These are phyloP conservation scores for Starmerella lactis-condensi DNA, from an alignment of 805 yeast genomes.

Conservation along the genomic window DNA sequence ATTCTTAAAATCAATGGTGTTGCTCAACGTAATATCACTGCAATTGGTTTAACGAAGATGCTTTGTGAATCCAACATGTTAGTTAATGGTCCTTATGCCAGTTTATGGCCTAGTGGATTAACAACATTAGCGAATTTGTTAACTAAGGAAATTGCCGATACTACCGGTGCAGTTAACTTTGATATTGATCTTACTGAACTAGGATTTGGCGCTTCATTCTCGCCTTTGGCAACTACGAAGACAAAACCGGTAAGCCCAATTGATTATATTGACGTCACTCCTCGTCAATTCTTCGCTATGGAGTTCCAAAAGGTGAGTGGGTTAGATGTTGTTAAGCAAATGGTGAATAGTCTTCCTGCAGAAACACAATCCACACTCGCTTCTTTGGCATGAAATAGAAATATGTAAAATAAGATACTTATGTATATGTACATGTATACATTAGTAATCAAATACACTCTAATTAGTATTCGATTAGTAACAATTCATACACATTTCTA, in stretches of 20 bases:
- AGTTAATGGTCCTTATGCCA: conserved; percentile 28
- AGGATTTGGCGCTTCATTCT: conserved; percentile 73
- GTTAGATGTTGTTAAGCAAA: conserved; percentile 5
- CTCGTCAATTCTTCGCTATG: conserved; percentile 17
- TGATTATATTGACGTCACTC: conserved; percentile 26
- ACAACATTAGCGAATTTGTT: conserved; percentile 29
- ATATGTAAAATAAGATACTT: too few species aligned
- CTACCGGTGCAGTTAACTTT: conserved; percentile 17
- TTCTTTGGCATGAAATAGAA: too few species aligned
- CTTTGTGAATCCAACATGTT: conserved; percentile 24
- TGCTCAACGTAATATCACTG: conserved; percentile 30
- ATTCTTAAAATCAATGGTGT: conserved; percentile 25
- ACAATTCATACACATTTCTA: too few species aligned
- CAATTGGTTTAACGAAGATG: conserved; percentile 32
- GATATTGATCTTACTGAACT: conserved; percentile 50
- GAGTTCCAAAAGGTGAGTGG: conserved; percentile 11
- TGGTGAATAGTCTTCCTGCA: too few species aligned
- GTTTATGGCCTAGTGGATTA: conserved; percentile 28
- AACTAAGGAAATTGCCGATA: conserved; percentile 26
- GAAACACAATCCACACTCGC: too few species aligned
- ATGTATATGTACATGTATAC: too few species aligned
- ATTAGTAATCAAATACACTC: too few species aligned
- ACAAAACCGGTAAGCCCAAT: conserved; percentile 53
- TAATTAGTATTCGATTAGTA: too few species aligned
- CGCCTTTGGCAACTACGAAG: conserved; percentile 48